Percentiles rank a stretch among this genome's conserved stretches.
Evolutionary conservation across 495 filamentous ascomycete species (phyloP).

Genomic region (Pyrenula massariospora): DNA sequence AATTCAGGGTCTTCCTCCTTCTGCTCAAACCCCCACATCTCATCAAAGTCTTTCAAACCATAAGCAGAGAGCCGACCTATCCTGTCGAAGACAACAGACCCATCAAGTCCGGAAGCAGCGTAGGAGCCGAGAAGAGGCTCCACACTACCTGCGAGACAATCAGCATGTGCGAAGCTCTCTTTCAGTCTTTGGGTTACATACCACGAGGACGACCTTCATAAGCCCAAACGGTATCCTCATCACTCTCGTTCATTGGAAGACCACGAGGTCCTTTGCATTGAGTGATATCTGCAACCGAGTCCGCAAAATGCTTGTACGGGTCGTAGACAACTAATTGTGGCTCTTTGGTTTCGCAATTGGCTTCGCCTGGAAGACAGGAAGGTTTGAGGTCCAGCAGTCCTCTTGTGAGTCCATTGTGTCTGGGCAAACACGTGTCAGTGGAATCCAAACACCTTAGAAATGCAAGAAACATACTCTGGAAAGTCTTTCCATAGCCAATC

Average conservation of each 20-base stretch:
- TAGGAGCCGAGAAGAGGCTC: conserved; percentile 32
- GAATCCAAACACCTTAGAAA: background rate
- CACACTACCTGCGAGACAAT: conserved; percentile 23
- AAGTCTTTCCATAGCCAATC: conserved; percentile 1
- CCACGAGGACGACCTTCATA: conserved; percentile 23
- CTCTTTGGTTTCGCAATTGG: background rate
- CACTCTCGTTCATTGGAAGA: conserved; percentile 26
- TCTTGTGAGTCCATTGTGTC: background rate
- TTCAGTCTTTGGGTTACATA: conserved; percentile 1
- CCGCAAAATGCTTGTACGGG: background rate
- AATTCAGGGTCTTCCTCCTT: conserved; percentile 21
- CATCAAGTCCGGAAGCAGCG: conserved; percentile 32
- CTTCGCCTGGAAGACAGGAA: background rate
- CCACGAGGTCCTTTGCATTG: conserved; percentile 37
- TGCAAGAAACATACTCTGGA: background rate
- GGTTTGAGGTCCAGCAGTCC: background rate
- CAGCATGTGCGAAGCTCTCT: background rate
- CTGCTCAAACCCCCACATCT: conserved; percentile 8
- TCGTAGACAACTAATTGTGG: background rate
- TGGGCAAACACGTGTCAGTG: background rate
- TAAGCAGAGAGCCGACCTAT: conserved; percentile 41
- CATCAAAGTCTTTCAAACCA: conserved; percentile 16
- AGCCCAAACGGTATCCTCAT: conserved; percentile 32
- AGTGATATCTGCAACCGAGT: conserved; percentile 7
- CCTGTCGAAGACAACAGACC: conserved; percentile 39